Base-by-base conservation (phyloP, 2,329 filamentous ascomycete genomes). In the Ascochyta koolunga region DNA sequence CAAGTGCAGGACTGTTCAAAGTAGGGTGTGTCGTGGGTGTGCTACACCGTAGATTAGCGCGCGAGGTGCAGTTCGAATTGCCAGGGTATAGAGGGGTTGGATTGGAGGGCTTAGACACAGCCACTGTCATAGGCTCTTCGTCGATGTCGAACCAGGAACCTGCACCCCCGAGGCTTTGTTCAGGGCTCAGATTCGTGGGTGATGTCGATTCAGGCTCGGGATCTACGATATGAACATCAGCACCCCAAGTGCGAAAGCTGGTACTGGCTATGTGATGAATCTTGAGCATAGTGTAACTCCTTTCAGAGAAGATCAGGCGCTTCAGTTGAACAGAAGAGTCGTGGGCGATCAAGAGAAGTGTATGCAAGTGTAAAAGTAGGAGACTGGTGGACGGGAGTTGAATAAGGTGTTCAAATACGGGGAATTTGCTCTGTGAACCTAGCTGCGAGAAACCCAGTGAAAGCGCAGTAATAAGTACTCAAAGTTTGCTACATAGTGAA, bases 401-500 rank as follows among this genome's bases (percentile, higher is more conserved):
- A 29, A 5, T 13, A 16, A 33, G 7, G 31, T 33, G 15, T 11
- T 29, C 5, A 33, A 16, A 33, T 16, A 37, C 8, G 3, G 18
- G 11, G 18, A 22, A 11, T 2, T 4, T 36, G 16, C n/a, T 18
- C 5, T 16, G 16, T 10, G 8, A 10, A 21, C 5, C n/a, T 11
- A 27, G 10, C 9, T 18, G 19, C 11, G 36, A 41, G 18, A 16
- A 9, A 35, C 29, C 19, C 19, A 40, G 36, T 52, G 48, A 46
- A 46, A 41, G 22, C 24, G 41, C 24, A 21, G 19, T 40, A 5
- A 13, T 31, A 16, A 33, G 16, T 16, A 15, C 8, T 4, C n/a
- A 40, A 16, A 5, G 41, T 40, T 40, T 36, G 41, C 36, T 31
- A 18, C 18, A 46, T 24, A 51, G 49, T 52, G 42, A 45, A 40